Base-by-base conservation (phyloP, 2,329 filamentous ascomycete genomes). In the Xenoacremonium recifei region DNA sequence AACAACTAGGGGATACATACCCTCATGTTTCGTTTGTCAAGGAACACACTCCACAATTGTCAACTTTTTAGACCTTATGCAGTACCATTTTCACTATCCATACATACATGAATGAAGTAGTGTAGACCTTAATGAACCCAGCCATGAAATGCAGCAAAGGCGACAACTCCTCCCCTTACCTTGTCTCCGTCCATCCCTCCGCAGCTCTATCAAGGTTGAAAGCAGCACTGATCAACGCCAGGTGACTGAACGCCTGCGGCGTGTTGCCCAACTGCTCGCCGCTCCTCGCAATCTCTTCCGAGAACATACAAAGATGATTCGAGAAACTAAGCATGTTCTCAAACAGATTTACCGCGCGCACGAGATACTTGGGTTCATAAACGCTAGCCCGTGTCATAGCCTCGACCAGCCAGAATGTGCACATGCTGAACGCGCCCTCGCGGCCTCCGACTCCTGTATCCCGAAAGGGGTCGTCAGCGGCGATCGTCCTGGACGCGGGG, bases 341-440 rank as follows among this genome's bases (percentile, higher is more conserved):
- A 53, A 90, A 90, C 31, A 89, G 71, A 51, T 78, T 84, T 51
- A 87, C 73, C 6, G 86, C 79, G 10, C 74, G 70, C 11, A 70
- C 62, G 16, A 84, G 67, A 51, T 87, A 86, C 49, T 78, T 82
- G n/a, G 71, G 69, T 50, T 87, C 80, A 60, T 85, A 84, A 35
- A 73, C 68, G 51, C 76, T 69, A 50, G 85, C 85, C 21, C 86
- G 75, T 21, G 85, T 87, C 66, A 90, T 75, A 18, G 86, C 85
- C 64, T 90, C 87, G 11, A 90, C 84, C 1, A 89, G 77, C 87
- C 87, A 90, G 61, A 90, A 90, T 1, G 85, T 90, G 58, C 85
- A 89, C 85, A 90, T 89, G 57, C 77, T 82, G 59, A 90, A 90
- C 16, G 85, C 85, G 17, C 87, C 87, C 64, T 90, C 86, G 38